A percentile compares a stretch with the other conserved stretches of the same genome.
Evolutionary conservation across 2,329 filamentous ascomycete species (phyloP).

Genomic region (Myotisia sp.): DNA sequence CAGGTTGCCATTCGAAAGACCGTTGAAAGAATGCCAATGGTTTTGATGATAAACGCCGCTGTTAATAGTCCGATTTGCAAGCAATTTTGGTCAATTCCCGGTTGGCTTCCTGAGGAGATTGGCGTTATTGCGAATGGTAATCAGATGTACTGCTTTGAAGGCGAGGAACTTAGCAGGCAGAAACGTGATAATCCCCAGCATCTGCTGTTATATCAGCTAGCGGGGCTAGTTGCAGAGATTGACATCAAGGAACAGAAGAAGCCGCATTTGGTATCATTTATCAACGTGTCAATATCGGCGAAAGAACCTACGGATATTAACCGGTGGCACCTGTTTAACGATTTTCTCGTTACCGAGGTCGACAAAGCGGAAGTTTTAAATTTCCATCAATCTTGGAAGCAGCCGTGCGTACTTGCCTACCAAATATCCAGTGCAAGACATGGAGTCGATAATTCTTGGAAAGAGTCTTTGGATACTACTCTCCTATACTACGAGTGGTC

Average conservation of each 20-base stretch:
- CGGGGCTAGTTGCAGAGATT: slow-evolving; percentile 81
- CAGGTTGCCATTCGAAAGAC: slow-evolving; percentile 72
- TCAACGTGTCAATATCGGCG: slow-evolving; percentile 53
- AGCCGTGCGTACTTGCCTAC: slow-evolving; percentile 74
- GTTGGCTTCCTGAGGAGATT: slow-evolving; percentile 87
- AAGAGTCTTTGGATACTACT: slow-evolving; percentile 65
- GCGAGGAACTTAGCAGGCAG: slow-evolving; percentile 70
- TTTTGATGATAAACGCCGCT: slow-evolving; percentile 76
- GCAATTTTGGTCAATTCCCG: slow-evolving; percentile 67
- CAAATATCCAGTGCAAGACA: slow-evolving; percentile 72
- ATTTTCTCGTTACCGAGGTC: slow-evolving; percentile 77
- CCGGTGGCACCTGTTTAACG: slow-evolving; percentile 94
- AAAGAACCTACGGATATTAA: slow-evolving; percentile 41
- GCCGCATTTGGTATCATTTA: slow-evolving; percentile 77
- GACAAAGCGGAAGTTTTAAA: slow-evolving; percentile 69
- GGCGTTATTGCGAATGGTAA: slow-evolving; percentile 80
- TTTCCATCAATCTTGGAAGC: slow-evolving; percentile 86
- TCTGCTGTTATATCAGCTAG: slow-evolving; percentile 77
- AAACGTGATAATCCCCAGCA: slow-evolving; percentile 65
- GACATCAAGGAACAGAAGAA: slow-evolving; percentile 74
- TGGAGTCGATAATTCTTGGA: slow-evolving; percentile 74
- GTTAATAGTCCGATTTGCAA: slow-evolving; percentile 57
- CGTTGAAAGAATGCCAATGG: slow-evolving; percentile 64
- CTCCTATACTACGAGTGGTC: slow-evolving; percentile 65
- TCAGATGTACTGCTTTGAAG: slow-evolving; percentile 92